Percentiles rank a stretch among this genome's conserved stretches.
Evolutionary conservation across 371 early-diverging fungal species (phyloP).

Genomic region (Mortierella sp.): DNA sequence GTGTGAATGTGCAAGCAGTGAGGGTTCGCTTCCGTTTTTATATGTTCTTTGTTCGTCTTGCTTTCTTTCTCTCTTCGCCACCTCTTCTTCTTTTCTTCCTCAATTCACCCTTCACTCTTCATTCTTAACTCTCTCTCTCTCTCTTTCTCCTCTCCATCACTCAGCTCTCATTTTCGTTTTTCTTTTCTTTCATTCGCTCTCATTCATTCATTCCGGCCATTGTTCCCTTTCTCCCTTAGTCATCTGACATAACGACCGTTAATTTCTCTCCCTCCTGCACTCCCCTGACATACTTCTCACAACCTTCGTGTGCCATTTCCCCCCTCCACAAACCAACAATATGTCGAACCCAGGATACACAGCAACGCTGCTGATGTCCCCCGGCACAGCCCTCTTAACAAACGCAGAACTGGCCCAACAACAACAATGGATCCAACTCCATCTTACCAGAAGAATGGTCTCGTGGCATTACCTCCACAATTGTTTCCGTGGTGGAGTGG

Average conservation of each 20-base stretch:
- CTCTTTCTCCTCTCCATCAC: neutral
- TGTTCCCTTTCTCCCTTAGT: too few relatives aligned
- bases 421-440: conserved; percentile 25
- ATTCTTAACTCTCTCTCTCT: neutral
- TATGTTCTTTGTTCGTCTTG: neutral
- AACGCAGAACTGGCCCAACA: conserved; percentile 8
- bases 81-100: neutral
- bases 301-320: neutral
- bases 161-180: neutral
- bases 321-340: neutral
- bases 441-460: conserved; percentile 22
- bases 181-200: neutral
- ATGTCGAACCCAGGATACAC: neutral
- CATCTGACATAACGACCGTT: neutral
- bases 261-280: neutral
- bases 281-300: neutral
- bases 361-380: neutral
- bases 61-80: neutral
- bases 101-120: neutral
- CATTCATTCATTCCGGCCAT: neutral
- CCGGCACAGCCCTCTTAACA: neutral
- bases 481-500: conserved; percentile 37
- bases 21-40: neutral
- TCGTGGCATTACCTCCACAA: conserved; percentile 33
- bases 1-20: neutral